Evolutionary conservation across 768 basidiomycete species (phyloP).

Genomic region (Pholiota molesta): DNA sequence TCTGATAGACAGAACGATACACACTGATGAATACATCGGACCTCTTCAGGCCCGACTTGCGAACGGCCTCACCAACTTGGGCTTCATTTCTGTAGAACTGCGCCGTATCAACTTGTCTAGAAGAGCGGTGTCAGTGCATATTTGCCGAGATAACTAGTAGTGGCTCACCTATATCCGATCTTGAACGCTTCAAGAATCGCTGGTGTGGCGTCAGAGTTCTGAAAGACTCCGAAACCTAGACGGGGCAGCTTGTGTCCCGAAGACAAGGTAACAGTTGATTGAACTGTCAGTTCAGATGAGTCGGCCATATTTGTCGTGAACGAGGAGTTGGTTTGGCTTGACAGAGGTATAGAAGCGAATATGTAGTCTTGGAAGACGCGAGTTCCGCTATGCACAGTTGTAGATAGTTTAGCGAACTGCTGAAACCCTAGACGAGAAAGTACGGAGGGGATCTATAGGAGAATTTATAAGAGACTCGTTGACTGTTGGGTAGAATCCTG

Average conservation of each 20-base stretch:
- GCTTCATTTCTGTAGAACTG: conserved; percentile 68
- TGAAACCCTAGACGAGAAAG: background rate
- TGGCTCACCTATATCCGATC: conserved; percentile 56
- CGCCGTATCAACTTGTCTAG: conserved; percentile 67
- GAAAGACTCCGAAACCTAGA: conserved; percentile 70
- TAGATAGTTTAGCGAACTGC: background rate
- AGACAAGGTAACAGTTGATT: conserved; percentile 17
- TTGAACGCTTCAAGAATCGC: conserved; percentile 63
- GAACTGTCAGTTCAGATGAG: conserved; percentile 17
- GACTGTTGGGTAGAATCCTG: background rate
- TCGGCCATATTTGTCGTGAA: background rate
- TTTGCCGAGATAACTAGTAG: background rate
- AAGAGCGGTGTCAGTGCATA: background rate
- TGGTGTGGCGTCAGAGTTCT: conserved; percentile 54
- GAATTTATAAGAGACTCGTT: background rate
- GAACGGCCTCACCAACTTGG: conserved; percentile 59
- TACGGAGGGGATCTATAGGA: background rate
- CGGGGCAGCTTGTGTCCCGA: conserved; percentile 60
- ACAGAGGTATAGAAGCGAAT: background rate
- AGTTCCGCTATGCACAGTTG: background rate
- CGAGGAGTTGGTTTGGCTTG: background rate
- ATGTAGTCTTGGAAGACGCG: background rate
- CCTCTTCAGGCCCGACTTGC: conserved; percentile 54
- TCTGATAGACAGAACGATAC: conserved; percentile 17
- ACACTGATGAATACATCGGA: conserved; percentile 70